Evolutionary conservation across 176 grass and related monocot genomes (phyloP).

Genomic region (Saccharum officinarum): DNA sequence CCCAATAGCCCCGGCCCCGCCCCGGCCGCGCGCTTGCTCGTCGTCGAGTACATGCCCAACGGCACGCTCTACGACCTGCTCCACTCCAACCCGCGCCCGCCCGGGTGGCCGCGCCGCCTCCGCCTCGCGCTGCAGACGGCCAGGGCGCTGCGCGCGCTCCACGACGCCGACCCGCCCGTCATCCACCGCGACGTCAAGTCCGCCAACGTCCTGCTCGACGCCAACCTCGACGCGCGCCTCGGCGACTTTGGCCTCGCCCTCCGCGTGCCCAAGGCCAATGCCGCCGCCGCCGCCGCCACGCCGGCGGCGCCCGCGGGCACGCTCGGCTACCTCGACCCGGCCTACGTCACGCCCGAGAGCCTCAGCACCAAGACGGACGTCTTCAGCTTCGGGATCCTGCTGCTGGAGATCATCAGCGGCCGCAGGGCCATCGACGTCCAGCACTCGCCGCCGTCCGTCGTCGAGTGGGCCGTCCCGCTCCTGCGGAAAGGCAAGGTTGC

Average conservation of each 20-base stretch:
- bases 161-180: constrained; percentile 63
- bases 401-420: constrained; percentile 97
- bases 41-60: constrained; percentile 98
- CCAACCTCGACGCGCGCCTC: constrained; percentile 74
- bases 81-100: constrained; percentile 65
- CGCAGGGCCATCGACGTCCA: constrained; percentile 93
- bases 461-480: constrained; percentile 94
- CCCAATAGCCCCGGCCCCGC: background rate
- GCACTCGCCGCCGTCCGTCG: constrained; percentile 91
- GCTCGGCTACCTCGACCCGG: constrained; percentile 92
- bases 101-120: constrained; percentile 73
- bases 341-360: constrained; percentile 92
- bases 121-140: constrained; percentile 85
- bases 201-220: constrained; percentile 85
- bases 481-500: constrained; percentile 73
- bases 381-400: constrained; percentile 99
- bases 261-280: constrained; percentile 34
- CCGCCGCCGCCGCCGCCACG: background rate
- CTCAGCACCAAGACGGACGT: constrained; percentile 99
- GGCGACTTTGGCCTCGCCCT: constrained; percentile 93
- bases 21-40: constrained; percentile 47
- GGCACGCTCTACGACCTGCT: constrained; percentile 94
- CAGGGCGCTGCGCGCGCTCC: constrained; percentile 66
- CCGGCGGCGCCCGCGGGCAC: constrained; percentile 70
- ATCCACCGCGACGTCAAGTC: constrained; percentile 96